A percentile compares a stretch with the other conserved stretches of the same genome.
Conservation (phyloP, 176 grass and related monocot genomes). For the Aegilops sharonensis region DNA sequence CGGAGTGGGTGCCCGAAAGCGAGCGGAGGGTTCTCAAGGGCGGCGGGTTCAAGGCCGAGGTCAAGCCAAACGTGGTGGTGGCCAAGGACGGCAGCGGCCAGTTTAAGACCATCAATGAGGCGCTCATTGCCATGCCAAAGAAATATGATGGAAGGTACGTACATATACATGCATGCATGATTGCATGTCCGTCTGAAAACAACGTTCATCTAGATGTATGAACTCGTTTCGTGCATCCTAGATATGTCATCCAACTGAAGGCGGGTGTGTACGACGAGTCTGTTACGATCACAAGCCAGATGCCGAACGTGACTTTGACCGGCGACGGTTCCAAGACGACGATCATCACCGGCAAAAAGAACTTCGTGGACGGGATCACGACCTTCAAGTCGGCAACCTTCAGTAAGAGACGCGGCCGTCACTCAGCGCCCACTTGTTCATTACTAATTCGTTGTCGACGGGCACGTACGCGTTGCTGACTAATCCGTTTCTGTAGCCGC, state of each 20-base stretch:
- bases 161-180: neutral
- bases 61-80: constrained; percentile 60
- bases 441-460: too few relatives aligned
- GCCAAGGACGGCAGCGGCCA: constrained; percentile 78
- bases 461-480: neutral
- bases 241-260: constrained; percentile 77
- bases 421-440: neutral
- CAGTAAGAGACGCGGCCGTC: constrained; percentile 35
- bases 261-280: constrained; percentile 73
- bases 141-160: constrained; percentile 50
- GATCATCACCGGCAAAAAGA: constrained; percentile 67
- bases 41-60: constrained; percentile 41
- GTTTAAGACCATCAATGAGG: constrained; percentile 84
- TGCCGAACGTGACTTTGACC: constrained; percentile 54
- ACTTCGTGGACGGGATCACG: constrained; percentile 61
- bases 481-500: constrained; percentile 28
- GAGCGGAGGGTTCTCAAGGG: constrained; percentile 56
- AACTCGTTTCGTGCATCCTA: constrained; percentile 9
- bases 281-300: constrained; percentile 45
- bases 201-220: neutral
- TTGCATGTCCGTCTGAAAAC: neutral
- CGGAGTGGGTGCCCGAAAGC: constrained; percentile 43
- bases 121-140: constrained; percentile 62
- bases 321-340: constrained; percentile 71
- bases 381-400: constrained; percentile 83